phyloP scores from a whole-genome alignment of 371 early-diverging fungal species.

The Rhizomucor miehei region DNA sequence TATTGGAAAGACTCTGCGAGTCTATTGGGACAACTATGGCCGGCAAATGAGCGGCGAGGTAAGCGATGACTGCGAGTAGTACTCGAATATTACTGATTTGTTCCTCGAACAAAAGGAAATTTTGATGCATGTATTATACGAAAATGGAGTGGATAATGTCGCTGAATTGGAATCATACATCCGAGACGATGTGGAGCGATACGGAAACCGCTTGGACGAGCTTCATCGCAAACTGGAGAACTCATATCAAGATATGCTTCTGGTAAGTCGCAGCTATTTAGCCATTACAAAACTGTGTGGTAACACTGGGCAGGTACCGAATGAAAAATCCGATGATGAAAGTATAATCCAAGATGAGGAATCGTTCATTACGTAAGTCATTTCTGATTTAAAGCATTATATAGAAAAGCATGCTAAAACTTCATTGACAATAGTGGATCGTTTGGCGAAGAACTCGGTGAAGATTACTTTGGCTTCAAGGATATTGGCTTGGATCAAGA shows the following conservation, averaged over 20 bases:
- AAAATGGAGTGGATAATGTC: conserved; percentile 71
- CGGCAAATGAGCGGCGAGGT: conserved; percentile 75
- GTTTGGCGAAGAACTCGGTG: conserved; percentile 79
- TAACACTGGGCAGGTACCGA: conserved; percentile 27
- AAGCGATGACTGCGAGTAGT: conserved; percentile 11
- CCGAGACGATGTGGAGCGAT: conserved; percentile 71
- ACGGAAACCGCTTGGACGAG: conserved; percentile 69
- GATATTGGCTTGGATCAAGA: conserved; percentile 79
- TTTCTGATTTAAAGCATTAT: conserved; percentile 14
- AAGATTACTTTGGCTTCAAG: conserved; percentile 89
- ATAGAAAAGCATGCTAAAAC: neutral
- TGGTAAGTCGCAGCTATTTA: conserved; percentile 21
- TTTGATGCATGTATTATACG: conserved; percentile 76
- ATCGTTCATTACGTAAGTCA: conserved; percentile 47
- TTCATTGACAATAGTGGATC: conserved; percentile 55
- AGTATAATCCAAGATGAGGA: conserved; percentile 55
- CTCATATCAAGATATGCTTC: conserved; percentile 59
- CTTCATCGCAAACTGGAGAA: conserved; percentile 67
- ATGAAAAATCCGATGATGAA: conserved; percentile 42
- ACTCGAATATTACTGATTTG: neutral
- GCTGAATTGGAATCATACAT: conserved; percentile 73
- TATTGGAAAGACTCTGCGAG: conserved; percentile 77
- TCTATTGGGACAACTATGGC: conserved; percentile 77
- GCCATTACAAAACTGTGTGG: neutral
- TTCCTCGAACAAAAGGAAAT: conserved; percentile 62